phyloP scores from a whole-genome alignment of 352 stramenopile genomes.

The Phytopythium kandeliae region DNA sequence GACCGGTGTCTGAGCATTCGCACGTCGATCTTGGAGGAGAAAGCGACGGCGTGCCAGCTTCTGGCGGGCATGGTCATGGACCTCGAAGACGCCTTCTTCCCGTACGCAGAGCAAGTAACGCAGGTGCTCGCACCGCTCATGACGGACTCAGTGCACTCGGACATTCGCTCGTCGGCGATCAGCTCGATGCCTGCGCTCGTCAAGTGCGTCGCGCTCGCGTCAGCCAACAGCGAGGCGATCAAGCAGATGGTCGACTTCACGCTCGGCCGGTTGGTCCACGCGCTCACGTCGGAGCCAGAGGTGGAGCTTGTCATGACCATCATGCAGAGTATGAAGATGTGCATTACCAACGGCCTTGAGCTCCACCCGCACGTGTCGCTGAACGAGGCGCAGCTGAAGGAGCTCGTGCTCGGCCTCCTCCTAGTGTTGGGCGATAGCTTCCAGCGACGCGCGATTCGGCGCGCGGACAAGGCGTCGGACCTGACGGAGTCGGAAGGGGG shows the following conservation, averaged over 20 bases:
- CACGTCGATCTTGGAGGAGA: slow-evolving; percentile 78
- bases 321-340: slow-evolving; percentile 84
- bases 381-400: slow-evolving; percentile 67
- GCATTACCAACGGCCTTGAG: slow-evolving; percentile 39
- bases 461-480: slow-evolving; percentile 21
- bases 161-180: slow-evolving; percentile 79
- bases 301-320: slow-evolving; percentile 82
- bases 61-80: slow-evolving; percentile 70
- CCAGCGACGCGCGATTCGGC: slow-evolving; percentile 59
- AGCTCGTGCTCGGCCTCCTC: slow-evolving; percentile 70
- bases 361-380: slow-evolving; percentile 37
- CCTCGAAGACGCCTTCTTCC: slow-evolving; percentile 82
- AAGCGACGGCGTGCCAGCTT: slow-evolving; percentile 77
- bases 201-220: slow-evolving; percentile 59
- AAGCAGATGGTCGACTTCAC: slow-evolving; percentile 86
- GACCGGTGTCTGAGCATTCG: slow-evolving; percentile 80
- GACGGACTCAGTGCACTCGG: slow-evolving; percentile 80
- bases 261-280: slow-evolving; percentile 67
- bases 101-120: slow-evolving; percentile 81
- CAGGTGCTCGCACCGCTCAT: slow-evolving; percentile 75
- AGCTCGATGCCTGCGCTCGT: slow-evolving; percentile 75
- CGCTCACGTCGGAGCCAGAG: slow-evolving; percentile 75
- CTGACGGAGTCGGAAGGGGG: slow-evolving; percentile 22
- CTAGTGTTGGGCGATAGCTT: slow-evolving; percentile 78
- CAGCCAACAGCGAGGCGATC: slow-evolving; percentile 39